Evolutionary conservation across 2,329 filamentous ascomycete genomes (phyloP).

Genomic region (Colletotrichum sp.): DNA sequence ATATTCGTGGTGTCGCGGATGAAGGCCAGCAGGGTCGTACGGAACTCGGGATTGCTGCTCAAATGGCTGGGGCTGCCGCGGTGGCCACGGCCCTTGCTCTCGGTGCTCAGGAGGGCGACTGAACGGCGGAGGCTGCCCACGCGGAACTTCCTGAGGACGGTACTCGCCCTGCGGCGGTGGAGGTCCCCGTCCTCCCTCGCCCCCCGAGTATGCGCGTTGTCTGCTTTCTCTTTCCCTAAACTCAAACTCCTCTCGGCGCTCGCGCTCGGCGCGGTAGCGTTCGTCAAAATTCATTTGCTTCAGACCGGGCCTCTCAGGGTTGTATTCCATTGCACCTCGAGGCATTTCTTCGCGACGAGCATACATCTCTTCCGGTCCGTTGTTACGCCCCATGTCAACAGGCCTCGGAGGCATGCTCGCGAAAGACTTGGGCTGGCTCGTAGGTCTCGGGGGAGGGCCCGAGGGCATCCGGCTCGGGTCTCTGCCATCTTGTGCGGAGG

Average conservation of each 20-base stretch:
- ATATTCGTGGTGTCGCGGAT: slow-evolving; percentile 53
- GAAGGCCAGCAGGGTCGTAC: slow-evolving; percentile 47
- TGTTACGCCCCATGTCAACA: slow-evolving; percentile 50
- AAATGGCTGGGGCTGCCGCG: slow-evolving; percentile 42
- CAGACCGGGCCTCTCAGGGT: slow-evolving; percentile 52
- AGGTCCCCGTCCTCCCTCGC: slow-evolving; percentile 49
- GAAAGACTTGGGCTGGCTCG: slow-evolving; percentile 57
- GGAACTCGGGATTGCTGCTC: slow-evolving; percentile 43
- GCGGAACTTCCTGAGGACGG: slow-evolving; percentile 40
- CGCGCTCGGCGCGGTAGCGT: slow-evolving; percentile 54
- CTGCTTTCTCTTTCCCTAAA: slow-evolving; percentile 47
- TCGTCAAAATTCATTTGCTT: slow-evolving; percentile 57
- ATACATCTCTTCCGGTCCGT: slow-evolving; percentile 48
- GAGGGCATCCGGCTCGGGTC: slow-evolving; percentile 38
- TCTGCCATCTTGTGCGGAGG: slow-evolving; percentile 52
- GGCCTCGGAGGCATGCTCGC: slow-evolving; percentile 48
- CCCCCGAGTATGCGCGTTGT: slow-evolving; percentile 54
- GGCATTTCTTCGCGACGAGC: slow-evolving; percentile 53
- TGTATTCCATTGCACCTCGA: slow-evolving; percentile 50
- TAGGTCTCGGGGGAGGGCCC: slow-evolving; percentile 50
- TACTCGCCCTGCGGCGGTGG: slow-evolving; percentile 52
- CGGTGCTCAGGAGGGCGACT: slow-evolving; percentile 46
- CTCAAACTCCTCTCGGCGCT: slow-evolving; percentile 50
- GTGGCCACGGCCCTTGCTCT: slow-evolving; percentile 33
- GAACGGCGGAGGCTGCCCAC: slow-evolving; percentile 45